Evolutionary conservation across 208 protist species (phyloP).

Genomic region (Leishmania martiniquensis): DNA sequence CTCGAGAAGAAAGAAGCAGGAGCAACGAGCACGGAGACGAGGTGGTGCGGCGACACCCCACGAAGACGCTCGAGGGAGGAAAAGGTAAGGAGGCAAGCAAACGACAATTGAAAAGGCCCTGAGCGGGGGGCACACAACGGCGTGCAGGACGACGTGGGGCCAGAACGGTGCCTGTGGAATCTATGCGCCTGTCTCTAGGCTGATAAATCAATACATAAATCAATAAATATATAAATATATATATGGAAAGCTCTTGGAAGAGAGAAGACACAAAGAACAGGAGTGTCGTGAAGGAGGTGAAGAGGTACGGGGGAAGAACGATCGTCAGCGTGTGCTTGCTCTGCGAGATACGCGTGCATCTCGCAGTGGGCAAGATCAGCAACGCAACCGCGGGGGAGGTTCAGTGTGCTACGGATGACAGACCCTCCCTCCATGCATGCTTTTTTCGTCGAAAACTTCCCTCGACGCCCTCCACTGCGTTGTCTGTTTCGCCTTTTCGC

Average conservation of each 20-base stretch:
- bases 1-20: background rate
- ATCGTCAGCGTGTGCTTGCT: background rate
- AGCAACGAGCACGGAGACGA: background rate
- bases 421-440: background rate
- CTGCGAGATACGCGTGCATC: background rate
- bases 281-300: background rate
- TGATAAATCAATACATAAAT: background rate
- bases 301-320: background rate
- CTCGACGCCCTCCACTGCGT: background rate
- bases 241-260: too few species aligned
- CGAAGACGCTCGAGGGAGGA: background rate
- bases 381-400: background rate
- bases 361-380: background rate
- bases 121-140: background rate
- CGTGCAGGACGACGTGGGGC: background rate
- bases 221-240: too few species aligned
- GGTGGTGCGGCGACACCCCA: background rate
- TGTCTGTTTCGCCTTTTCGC: background rate
- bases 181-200: background rate
- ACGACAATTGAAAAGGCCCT: background rate
- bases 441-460: background rate
- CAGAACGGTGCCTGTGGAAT: background rate
- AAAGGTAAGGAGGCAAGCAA: background rate
- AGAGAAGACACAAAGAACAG: background rate
- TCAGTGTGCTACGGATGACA: background rate